Conservation (phyloP, 345 rosid genomes). For the Linum lewisii region DNA sequence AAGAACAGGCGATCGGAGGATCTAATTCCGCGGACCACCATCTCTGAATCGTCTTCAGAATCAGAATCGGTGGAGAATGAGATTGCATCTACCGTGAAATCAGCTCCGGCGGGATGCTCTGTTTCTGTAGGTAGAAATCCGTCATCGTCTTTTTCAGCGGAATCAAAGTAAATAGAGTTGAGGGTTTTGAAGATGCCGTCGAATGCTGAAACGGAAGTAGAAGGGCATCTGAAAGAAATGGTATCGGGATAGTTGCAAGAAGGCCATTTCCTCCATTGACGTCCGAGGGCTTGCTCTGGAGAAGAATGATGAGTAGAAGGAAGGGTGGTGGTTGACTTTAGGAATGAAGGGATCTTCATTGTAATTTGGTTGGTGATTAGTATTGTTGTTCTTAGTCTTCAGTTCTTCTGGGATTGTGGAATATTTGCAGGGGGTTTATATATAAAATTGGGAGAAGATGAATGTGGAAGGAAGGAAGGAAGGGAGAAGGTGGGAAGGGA, state of each 20-base stretch:
- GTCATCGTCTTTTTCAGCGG: neutral
- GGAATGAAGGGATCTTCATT: no score
- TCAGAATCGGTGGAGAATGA: neutral
- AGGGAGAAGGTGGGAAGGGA: no score
- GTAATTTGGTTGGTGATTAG: no score
- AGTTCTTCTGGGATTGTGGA: no score
- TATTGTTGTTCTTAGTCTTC: no score
- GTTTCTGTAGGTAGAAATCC: neutral
- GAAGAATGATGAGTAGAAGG: no score
- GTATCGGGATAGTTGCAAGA: neutral
- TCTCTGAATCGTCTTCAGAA: constrained; percentile 18
- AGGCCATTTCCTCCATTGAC: neutral
- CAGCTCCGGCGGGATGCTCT: neutral
- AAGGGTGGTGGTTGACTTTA: no score
- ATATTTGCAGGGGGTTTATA: no score
- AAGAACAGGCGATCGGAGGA: constrained; percentile 54
- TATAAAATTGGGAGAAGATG: no score
- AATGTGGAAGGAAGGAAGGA: no score
- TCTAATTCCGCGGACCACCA: constrained; percentile 41
- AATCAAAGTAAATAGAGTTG: neutral
- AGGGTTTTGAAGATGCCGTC: neutral
- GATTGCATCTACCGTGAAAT: neutral
- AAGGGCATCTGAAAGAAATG: neutral
- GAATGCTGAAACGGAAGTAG: neutral
- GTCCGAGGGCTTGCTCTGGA: no score